Evolutionary conservation across 768 basidiomycete species (phyloP).

Genomic region (Cubamyces lactineus): DNA sequence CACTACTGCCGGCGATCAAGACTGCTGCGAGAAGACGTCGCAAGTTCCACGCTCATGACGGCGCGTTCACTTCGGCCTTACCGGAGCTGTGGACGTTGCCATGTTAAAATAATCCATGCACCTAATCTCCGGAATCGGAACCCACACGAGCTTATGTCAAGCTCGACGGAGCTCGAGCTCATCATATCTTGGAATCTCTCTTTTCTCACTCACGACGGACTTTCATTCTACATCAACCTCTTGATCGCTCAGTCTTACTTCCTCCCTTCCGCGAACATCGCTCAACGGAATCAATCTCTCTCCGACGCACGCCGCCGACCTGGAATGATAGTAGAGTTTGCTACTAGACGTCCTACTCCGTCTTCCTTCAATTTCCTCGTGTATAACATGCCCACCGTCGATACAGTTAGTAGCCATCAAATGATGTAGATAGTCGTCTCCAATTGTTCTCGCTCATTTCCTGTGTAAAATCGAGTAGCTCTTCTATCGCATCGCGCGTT

Average conservation of each 20-base stretch:
- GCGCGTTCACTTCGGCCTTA: background rate
- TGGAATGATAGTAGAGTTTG: constrained; percentile 6
- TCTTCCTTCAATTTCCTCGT: background rate
- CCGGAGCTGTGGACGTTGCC: background rate
- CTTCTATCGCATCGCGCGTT: constrained; percentile 1
- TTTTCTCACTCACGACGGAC: constrained; percentile 1
- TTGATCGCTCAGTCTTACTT: background rate
- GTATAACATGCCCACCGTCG: constrained; percentile 9
- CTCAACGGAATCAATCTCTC: no score
- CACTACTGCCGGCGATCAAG: no score
- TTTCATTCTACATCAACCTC: background rate
- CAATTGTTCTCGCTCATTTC: background rate
- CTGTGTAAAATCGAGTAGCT: constrained; percentile 1
- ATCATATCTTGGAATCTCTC: background rate
- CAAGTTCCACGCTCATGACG: background rate
- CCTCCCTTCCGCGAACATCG: background rate
- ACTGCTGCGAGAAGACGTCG: no score
- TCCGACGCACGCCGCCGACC: background rate
- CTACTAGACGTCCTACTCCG: background rate
- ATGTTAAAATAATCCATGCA: constrained; percentile 17
- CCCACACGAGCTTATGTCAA: background rate
- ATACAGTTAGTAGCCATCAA: background rate
- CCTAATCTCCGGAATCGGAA: constrained; percentile 5
- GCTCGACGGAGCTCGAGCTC: background rate
- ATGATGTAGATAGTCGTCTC: constrained; percentile 15